Evolutionary conservation across 768 basidiomycete genomes (phyloP).

Genomic region (Lentinula raphanica): DNA sequence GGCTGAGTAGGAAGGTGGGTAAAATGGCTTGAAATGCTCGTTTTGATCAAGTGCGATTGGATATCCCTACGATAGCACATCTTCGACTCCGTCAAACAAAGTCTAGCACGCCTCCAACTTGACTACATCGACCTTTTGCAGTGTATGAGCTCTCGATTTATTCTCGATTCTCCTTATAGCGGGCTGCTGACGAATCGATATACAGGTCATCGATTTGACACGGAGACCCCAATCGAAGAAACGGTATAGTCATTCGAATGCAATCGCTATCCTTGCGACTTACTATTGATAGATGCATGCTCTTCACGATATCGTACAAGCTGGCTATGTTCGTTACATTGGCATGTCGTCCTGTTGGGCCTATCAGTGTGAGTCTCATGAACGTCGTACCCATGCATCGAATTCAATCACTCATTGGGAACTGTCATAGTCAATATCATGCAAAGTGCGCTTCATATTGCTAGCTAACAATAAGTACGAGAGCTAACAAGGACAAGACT

Average conservation of each 20-base stretch:
- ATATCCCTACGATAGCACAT: constrained; percentile 39
- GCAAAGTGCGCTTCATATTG: constrained; percentile 39
- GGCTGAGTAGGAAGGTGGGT: constrained; percentile 31
- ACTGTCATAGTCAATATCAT: constrained; percentile 42
- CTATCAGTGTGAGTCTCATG: constrained; percentile 32
- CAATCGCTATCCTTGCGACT: no score
- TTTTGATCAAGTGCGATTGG: not conserved
- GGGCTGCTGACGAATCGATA: not conserved
- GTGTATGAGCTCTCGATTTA: constrained; percentile 24
- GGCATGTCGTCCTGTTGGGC: constrained; percentile 22
- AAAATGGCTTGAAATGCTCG: not conserved
- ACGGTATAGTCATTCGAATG: constrained; percentile 13
- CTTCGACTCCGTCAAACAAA: constrained; percentile 39
- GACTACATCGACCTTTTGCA: constrained; percentile 55
- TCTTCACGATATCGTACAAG: constrained; percentile 45
- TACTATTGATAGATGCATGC: constrained; percentile 36
- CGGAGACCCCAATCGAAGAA: constrained; percentile 21
- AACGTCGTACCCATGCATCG: not conserved
- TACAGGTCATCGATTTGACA: constrained; percentile 27
- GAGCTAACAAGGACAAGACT: constrained; percentile 30
- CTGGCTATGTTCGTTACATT: constrained; percentile 43
- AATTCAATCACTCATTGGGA: not conserved
- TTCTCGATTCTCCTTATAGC: no score
- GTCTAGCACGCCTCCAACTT: constrained; percentile 43
- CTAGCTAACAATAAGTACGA: not conserved